Conservation (phyloP, 495 filamentous ascomycete species). For the Neohortaea acidophila region DNA sequence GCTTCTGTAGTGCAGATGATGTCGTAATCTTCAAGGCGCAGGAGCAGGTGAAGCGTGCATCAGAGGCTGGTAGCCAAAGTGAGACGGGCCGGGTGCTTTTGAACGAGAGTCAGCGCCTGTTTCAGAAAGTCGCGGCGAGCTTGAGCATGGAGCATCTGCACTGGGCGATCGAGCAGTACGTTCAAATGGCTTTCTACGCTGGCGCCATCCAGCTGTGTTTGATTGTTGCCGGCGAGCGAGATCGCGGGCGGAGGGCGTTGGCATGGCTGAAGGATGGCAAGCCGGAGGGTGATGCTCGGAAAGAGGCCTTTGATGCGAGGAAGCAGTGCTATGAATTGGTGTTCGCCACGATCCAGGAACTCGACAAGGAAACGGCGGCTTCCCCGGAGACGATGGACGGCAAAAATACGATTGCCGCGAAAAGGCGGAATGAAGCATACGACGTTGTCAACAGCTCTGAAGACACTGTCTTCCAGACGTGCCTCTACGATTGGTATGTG, state of each 20-base stretch:
- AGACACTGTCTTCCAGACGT: slow-evolving; percentile 86
- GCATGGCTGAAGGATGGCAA: slow-evolving; percentile 56
- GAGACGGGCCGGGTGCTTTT: slow-evolving; percentile 67
- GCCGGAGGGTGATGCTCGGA: slow-evolving; percentile 49
- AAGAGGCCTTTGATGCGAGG: slow-evolving; percentile 48
- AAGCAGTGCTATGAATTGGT: slow-evolving; percentile 72
- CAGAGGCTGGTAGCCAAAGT: slow-evolving; percentile 56
- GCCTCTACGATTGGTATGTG: slow-evolving; percentile 95
- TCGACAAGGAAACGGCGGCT: slow-evolving; percentile 51
- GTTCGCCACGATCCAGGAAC: slow-evolving; percentile 54
- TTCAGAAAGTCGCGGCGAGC: slow-evolving; percentile 69
- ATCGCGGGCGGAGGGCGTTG: slow-evolving; percentile 68
- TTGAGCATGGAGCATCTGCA: slow-evolving; percentile 68
- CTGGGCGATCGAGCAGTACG: slow-evolving; percentile 62
- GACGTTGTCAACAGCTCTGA: slow-evolving; percentile 65
- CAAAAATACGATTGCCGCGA: slow-evolving; percentile 53
- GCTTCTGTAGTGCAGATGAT: slow-evolving; percentile 92
- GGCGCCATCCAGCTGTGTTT: slow-evolving; percentile 85
- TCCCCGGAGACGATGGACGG: slow-evolving; percentile 60
- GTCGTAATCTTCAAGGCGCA: slow-evolving; percentile 97
- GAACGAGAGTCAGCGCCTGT: slow-evolving; percentile 75
- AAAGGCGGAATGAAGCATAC: slow-evolving; percentile 74
- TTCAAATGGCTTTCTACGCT: slow-evolving; percentile 71
- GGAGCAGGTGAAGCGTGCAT: slow-evolving; percentile 75
- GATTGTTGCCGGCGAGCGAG: slow-evolving; percentile 60